phyloP scores from a whole-genome alignment of 1,139 yeast species.

The Blastobotrys ciferrii region DNA sequence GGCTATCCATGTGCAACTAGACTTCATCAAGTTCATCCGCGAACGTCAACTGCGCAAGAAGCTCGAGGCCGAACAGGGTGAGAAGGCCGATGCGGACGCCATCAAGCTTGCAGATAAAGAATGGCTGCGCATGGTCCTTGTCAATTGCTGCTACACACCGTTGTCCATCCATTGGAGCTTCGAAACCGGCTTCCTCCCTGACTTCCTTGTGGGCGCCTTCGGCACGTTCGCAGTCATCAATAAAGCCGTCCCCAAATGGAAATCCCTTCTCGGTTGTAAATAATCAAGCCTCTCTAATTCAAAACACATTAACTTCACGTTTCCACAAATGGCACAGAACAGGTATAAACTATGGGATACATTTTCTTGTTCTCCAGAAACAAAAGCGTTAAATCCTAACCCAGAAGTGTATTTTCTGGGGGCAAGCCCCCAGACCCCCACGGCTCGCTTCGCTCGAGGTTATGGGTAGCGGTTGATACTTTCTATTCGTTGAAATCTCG shows the following conservation, averaged over 20 bases:
- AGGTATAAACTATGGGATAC: too few relatives aligned
- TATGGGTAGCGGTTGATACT: too few relatives aligned
- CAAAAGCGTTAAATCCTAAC: too few relatives aligned
- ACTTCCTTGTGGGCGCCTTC: constrained; percentile 39
- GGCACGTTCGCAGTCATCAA: constrained; percentile 40
- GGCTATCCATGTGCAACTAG: constrained; percentile 43
- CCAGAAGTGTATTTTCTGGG: too few relatives aligned
- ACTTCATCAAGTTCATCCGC: constrained; percentile 27
- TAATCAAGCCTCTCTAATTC: not conserved
- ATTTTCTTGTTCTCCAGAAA: too few relatives aligned
- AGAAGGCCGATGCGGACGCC: constrained; percentile 19
- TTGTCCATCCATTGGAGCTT: constrained; percentile 45
- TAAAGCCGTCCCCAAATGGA: constrained; percentile 28
- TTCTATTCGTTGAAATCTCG: too few relatives aligned
- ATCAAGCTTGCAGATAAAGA: constrained; percentile 21
- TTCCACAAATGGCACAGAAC: too few relatives aligned
- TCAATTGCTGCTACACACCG: constrained; percentile 42
- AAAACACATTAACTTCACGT: not conserved
- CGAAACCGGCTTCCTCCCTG: constrained; percentile 37
- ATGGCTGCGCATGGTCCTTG: constrained; percentile 32
- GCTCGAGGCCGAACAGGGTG: not conserved
- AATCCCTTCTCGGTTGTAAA: constrained; percentile 16
- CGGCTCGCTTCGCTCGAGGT: too few relatives aligned
- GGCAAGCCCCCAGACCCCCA: too few relatives aligned
- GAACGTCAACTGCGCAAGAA: constrained; percentile 10